Evolutionary conservation across 1,139 yeast species (phyloP), one percentile per base, ranked within the genome.

Genomic region (Scheffersomyces parashehatae): DNA sequence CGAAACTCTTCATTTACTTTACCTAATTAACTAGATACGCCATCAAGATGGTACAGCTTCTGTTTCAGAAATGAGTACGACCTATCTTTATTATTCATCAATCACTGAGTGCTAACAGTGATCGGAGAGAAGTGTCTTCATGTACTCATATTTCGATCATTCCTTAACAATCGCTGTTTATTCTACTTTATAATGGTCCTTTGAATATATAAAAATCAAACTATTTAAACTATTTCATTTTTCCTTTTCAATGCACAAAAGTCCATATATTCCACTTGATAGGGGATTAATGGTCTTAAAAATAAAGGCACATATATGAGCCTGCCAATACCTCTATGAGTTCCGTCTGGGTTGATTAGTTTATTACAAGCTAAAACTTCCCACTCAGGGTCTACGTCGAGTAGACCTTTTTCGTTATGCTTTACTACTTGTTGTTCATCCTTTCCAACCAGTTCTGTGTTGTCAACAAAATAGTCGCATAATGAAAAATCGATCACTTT

Each of bases 381-480:
- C 85, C 85, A 82, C 2, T 58, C 65, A 0, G 49, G 33, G 13
- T 50, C 44, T 0, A 43, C 50, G 31, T 48, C 45, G 33, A 26
- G 41, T 31, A 48, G 42, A 5, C 40, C 46, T 10, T 30, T 49
- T 37, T 47, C 43, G 1, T 28, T 40, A 42, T 26, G 42, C 49
- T 62, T 40, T 43, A 71, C 16, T 12, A 62, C 39, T 11, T 39
- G 40, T 1, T 60, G 56, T 45, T 75, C 82, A 15, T 62, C 65
- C 0, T 37, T 3, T 38, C 66, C 64, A 4, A 65, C 63, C 1
- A 64, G 59, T 44, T 65, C 70, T 26, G 71, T 59, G 40, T 82
- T 75, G 58, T 86, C 93, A 40, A 86, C 64, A 48, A 73, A 81
- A 53, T 75, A 85, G 45, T 81, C 77, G 62, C 95, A 86, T 12